Evolutionary conservation across 2,329 filamentous ascomycete species (phyloP), one percentile per base, ranked within the genome.

Genomic region (Ampelomyces quisqualis): DNA sequence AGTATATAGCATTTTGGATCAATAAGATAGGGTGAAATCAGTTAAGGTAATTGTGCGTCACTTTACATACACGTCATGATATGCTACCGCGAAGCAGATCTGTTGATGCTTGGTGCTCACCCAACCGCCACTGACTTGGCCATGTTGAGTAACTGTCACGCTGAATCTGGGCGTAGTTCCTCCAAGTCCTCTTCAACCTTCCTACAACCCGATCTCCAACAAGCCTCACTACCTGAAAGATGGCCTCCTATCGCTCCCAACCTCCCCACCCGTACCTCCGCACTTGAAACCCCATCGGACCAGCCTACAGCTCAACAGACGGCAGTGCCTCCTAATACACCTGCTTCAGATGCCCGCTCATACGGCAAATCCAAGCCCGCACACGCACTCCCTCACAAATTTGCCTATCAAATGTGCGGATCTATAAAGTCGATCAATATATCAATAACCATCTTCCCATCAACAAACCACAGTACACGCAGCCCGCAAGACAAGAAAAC

Each of bases 391-490:
- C 15, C 46, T 41, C 2, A 58, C 53, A 15, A 61, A 9, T 30
- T 46, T 43, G n/a, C 21, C 51, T 37, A 27, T 58, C 38, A 15
- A 60, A 60, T 11, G 44, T 53, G 24, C 46, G 40, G 22, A n/a
- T 47, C 31, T 15, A 50, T 49, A 34, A 53, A 62, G 31, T 55
- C 55, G 11, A 57, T 50, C 9, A 47, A 30, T 57, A 59, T 59
- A 20, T 59, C 52, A 24, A 60, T 57, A 7, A n/a, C n/a, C n/a
- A n/a, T n/a, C n/a, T n/a, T n/a, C n/a, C n/a, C n/a, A n/a, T n/a
- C n/a, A n/a, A n/a, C n/a, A n/a, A n/a, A n/a, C n/a, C n/a, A n/a
- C 7, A 34, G 51, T 20, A 55, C 35, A 37, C 18, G 15, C 10
- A 33, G 8, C 14, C 11, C 24, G 23, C 9, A 32, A 17, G 13